Evolutionary conservation across 2,329 filamentous ascomycete species (phyloP), one percentile per base, ranked within the genome.

Genomic region (Apiospora saccharicola): DNA sequence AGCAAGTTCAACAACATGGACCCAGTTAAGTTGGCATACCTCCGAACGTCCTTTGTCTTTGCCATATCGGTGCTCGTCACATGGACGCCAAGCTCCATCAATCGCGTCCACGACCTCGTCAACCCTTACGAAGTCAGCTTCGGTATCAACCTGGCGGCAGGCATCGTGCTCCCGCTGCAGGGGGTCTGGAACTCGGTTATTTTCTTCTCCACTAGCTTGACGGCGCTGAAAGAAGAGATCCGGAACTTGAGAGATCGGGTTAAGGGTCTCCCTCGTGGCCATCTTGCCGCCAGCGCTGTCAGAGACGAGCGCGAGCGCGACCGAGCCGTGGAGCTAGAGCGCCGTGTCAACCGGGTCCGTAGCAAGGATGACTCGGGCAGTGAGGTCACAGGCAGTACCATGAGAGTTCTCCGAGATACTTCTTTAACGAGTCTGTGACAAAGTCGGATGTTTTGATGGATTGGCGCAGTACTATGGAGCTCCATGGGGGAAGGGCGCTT

Each of bases 131-230:
- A 83, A 12, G 85, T 86, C 43, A 88, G 86, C 72, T 95, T 90
- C 79, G 88, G 86, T 14, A 88, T 94, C 69, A 92, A 93, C 78
- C 87, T 94, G 69, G 88, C 90, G 1, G 91, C 91, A 8, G 91
- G 92, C 2, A 86, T 93, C 1, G 93, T 95, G 0, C 85, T 96
- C 4, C 93, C 94, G 0, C 85, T 94, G 1, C 94, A 96, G 80
- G 94, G 94, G 0, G 88, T 94, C 44, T 95, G 93, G 93, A 96
- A 96, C 78, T 89, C 90, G 43, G 83, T 94, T 70, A 94, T 96
- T 71, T 96, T 95, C 82, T 89, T 93, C 73, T 88, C 88, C 6
- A 93, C 92, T 1, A 93, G 86, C 75, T 87, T 85, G 83, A 68
- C 30, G 0, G 75, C 82, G 57, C 82, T 86, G 71, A 84, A 81